These are phyloP conservation scores for Exophiala sp. DNA, from an alignment of 2,329 filamentous ascomycete species.

Conservation along the genomic window DNA sequence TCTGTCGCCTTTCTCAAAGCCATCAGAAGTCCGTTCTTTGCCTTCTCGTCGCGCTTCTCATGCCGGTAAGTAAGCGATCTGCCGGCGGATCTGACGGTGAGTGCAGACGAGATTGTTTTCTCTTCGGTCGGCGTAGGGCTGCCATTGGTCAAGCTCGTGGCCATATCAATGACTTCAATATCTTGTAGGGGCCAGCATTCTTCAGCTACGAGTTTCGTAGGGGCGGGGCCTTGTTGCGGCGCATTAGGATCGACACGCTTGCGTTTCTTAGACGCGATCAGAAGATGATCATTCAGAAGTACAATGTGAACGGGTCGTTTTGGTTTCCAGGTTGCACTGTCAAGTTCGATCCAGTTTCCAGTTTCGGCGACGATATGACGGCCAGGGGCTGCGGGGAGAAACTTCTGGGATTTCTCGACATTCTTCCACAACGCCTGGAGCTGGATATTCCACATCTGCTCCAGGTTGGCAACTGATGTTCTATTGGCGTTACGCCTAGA, in stretches of 20 bases:
- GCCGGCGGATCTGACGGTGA: slow-evolving; percentile 82
- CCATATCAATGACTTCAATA: slow-evolving; percentile 86
- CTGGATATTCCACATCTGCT: slow-evolving; percentile 62
- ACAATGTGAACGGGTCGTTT: slow-evolving; percentile 84
- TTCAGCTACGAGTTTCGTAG: slow-evolving; percentile 79
- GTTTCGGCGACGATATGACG: slow-evolving; percentile 92
- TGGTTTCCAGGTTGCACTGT: slow-evolving; percentile 95
- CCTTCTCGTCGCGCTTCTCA: slow-evolving; percentile 68
- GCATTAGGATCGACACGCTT: slow-evolving; percentile 66
- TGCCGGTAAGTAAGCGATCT: slow-evolving; percentile 94
- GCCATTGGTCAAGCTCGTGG: slow-evolving; percentile 42
- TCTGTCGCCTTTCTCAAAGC: slow-evolving; percentile 91
- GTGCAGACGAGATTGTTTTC: slow-evolving; percentile 67
- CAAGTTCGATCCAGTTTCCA: slow-evolving; percentile 88
- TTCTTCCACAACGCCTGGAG: slow-evolving; percentile 85
- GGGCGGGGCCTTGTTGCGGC: slow-evolving; percentile 41
- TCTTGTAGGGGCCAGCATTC: slow-evolving; percentile 91
- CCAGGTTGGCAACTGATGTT: slow-evolving; percentile 74
- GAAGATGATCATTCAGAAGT: slow-evolving; percentile 85
- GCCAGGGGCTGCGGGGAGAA: slow-evolving; percentile 81
- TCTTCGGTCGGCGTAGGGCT: slow-evolving; percentile 44
- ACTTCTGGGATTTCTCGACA: slow-evolving; percentile 97
- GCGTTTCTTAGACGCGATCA: slow-evolving; percentile 89
- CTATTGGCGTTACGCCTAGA: slow-evolving; percentile 63
- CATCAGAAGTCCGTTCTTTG: slow-evolving; percentile 74